These are phyloP conservation scores for Hypericum androsaemum DNA, from an alignment of 345 rosid genomes.

Conservation along the genomic window DNA sequence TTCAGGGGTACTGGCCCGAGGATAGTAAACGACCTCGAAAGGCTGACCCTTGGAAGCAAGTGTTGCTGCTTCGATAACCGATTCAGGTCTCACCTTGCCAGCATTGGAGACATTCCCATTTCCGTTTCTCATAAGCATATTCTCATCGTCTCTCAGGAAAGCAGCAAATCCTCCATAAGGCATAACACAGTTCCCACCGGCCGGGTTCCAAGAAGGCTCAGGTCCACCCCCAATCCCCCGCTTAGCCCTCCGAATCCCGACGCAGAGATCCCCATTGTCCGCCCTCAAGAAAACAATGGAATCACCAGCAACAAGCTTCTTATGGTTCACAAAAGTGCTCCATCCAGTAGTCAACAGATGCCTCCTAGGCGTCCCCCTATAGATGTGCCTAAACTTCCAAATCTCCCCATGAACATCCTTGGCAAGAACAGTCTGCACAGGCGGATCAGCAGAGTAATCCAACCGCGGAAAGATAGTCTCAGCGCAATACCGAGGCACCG, in stretches of 20 bases:
- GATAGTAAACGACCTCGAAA: conserved; percentile 78
- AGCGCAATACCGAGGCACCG: conserved; percentile 96
- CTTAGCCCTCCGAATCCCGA: conserved; percentile 81
- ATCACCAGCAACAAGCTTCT: conserved; percentile 96
- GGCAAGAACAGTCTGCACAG: conserved; percentile 86
- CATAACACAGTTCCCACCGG: conserved; percentile 47
- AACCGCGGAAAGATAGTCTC: conserved; percentile 86
- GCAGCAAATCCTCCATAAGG: conserved; percentile 44
- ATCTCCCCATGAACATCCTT: conserved; percentile 86
- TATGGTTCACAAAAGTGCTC: conserved; percentile 96
- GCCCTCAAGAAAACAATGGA: conserved; percentile 82
- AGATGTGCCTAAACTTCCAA: conserved; percentile 95
- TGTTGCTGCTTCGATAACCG: conserved; percentile 64
- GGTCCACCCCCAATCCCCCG: conserved; percentile 64
- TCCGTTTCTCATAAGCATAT: conserved; percentile 29
- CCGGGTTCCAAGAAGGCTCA: conserved; percentile 29
- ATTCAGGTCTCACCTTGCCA: conserved; percentile 53
- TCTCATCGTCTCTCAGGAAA: conserved; percentile 49
- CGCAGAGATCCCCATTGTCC: conserved; percentile 82
- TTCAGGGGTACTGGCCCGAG: conserved; percentile 77
- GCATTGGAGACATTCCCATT: conserved; percentile 19
- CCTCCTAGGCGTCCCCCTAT: conserved; percentile 89
- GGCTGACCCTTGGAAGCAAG: conserved; percentile 55
- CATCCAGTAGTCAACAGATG: conserved; percentile 96
- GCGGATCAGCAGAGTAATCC: conserved; percentile 83